Percentiles rank a stretch among this genome's conserved stretches.
Conservation (phyloP, 495 filamentous ascomycete genomes). For the Amorphotheca resinae region DNA sequence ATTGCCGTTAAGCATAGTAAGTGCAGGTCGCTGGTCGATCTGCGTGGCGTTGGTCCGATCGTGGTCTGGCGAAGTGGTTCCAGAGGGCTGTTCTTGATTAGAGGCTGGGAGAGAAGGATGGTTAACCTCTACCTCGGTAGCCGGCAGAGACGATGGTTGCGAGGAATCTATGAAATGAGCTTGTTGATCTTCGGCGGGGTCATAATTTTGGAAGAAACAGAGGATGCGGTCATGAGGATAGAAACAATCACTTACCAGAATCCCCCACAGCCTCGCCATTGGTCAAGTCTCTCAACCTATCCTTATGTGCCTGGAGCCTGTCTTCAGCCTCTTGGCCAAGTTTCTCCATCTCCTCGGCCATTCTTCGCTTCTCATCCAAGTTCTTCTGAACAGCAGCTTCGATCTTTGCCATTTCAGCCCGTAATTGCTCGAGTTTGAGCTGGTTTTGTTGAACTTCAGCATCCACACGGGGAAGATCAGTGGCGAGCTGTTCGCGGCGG, state of each 20-base stretch:
- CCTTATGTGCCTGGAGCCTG: constrained; percentile 23
- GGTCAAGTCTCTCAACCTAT: constrained; percentile 20
- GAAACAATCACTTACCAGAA: constrained; percentile 11
- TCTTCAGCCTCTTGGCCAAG: constrained; percentile 36
- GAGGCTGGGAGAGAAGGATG: too few relatives aligned
- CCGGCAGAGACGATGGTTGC: not conserved
- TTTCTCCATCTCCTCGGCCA: constrained; percentile 43
- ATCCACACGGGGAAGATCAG: constrained; percentile 45
- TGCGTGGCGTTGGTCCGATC: not conserved
- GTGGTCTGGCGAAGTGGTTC: not conserved
- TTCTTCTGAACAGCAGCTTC: constrained; percentile 42
- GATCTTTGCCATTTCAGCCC: constrained; percentile 44
- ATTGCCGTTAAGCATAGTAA: too few relatives aligned
- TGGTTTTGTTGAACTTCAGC: constrained; percentile 38
- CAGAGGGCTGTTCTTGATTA: not conserved
- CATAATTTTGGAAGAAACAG: too few relatives aligned
- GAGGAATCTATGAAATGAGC: constrained; percentile 6
- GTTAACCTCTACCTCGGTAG: not conserved
- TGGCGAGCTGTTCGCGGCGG: constrained; percentile 42
- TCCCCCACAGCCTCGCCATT: constrained; percentile 13
- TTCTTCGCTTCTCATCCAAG: constrained; percentile 30
- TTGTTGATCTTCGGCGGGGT: not conserved
- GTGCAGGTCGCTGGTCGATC: too few relatives aligned
- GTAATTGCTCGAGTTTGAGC: constrained; percentile 39
- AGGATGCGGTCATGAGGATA: too few relatives aligned